Conservation (phyloP, 2,329 filamentous ascomycete species). For the Hypoxylon sp. region DNA sequence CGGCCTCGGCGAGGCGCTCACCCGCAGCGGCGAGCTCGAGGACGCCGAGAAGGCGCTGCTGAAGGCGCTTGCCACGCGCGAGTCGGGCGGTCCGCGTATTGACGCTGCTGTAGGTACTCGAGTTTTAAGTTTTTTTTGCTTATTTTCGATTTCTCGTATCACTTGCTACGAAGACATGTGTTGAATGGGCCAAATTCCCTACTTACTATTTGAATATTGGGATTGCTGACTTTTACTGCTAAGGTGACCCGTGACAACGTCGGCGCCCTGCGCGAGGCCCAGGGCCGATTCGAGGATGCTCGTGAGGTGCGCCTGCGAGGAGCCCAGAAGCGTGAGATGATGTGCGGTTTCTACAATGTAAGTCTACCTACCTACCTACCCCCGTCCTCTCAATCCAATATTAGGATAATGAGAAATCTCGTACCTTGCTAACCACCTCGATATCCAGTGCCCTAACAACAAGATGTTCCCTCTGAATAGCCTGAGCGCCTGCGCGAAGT, state of each 20-base stretch:
- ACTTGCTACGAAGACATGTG: no score
- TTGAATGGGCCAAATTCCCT: no score
- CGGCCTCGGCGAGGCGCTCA: constrained; percentile 23
- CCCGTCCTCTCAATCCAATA: not conserved
- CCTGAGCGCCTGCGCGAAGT: constrained; percentile 18
- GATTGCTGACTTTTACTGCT: no score
- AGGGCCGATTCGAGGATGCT: constrained; percentile 32
- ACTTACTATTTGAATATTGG: no score
- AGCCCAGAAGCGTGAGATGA: constrained; percentile 15
- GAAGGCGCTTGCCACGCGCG: constrained; percentile 22
- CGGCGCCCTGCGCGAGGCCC: constrained; percentile 32
- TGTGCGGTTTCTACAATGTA: constrained; percentile 34
- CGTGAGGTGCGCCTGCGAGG: constrained; percentile 28
- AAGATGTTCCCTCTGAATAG: constrained; percentile 9
- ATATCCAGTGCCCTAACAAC: constrained; percentile 20
- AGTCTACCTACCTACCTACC: not conserved
- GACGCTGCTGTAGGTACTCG: constrained; percentile 33
- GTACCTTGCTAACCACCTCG: not conserved
- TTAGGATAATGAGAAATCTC: not conserved
- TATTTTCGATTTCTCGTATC: no score
- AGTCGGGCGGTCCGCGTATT: not conserved
- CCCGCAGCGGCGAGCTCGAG: constrained; percentile 16
- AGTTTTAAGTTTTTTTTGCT: no score
- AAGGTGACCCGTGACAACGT: constrained; percentile 34
- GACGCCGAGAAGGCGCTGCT: constrained; percentile 28